Conservation (phyloP, 148 eudicot genomes). For the Camellia lanceoleosa region DNA sequence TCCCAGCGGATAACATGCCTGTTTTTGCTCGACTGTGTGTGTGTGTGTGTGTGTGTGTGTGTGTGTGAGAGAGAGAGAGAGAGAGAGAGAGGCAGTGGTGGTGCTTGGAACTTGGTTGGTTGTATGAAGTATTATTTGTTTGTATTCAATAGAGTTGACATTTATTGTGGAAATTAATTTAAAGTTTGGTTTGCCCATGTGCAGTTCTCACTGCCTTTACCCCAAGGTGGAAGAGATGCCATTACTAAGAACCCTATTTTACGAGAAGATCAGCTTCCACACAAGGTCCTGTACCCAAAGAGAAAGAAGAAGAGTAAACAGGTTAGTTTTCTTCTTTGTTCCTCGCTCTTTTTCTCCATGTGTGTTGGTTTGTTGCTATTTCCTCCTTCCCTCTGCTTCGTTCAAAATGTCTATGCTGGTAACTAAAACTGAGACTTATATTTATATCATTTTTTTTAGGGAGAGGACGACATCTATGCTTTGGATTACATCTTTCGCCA, state of each 20-base stretch:
- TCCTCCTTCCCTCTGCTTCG: background rate
- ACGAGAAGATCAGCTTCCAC: conserved; percentile 91
- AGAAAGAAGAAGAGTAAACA: conserved; percentile 67
- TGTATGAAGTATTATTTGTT: background rate
- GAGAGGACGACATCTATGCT: conserved; percentile 63
- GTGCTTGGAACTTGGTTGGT: background rate
- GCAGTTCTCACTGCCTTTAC: conserved; percentile 89
- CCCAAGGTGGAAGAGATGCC: conserved; percentile 89
- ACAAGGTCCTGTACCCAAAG: conserved; percentile 65
- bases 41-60: background rate
- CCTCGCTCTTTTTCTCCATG: background rate
- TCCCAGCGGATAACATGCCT: background rate
- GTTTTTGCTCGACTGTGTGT: background rate
- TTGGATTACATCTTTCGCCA: conserved; percentile 48
- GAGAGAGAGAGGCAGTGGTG: background rate
- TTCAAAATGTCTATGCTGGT: background rate
- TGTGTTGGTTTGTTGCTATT: background rate
- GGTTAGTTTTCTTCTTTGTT: conserved; percentile 27
- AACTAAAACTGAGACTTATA: background rate
- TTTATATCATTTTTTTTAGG: conserved; percentile 30
- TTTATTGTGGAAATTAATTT: background rate
- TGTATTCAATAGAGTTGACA: background rate
- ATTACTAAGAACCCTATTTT: conserved; percentile 80
- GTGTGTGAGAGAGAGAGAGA: no score
- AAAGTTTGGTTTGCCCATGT: conserved; percentile 2